Percentiles rank a stretch among this genome's conserved stretches.
These are phyloP conservation scores for Xylaria sp. DNA, from an alignment of 2,329 filamentous ascomycete species.

Conservation along the genomic window DNA sequence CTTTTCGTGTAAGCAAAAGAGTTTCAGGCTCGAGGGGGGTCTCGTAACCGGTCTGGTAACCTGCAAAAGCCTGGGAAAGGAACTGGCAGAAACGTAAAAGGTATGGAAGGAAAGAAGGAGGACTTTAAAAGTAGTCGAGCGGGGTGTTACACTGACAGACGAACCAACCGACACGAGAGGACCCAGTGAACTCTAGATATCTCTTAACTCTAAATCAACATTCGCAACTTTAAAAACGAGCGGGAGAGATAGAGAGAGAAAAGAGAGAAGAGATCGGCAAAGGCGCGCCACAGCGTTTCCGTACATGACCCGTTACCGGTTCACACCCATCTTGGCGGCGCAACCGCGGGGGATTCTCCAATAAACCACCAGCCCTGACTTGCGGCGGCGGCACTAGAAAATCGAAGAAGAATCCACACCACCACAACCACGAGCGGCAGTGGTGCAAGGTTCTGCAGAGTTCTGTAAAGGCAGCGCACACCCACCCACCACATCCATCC, in stretches of 20 bases:
- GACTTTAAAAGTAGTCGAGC: background rate
- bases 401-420: conserved; percentile 21
- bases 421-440: conserved; percentile 22
- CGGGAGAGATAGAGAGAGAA: background rate
- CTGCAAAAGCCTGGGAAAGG: background rate
- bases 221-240: too few species aligned
- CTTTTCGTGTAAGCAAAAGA: background rate
- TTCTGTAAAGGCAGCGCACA: background rate
- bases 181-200: background rate
- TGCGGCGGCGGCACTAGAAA: background rate
- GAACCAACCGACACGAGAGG: background rate
- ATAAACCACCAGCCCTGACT: background rate
- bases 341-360: conserved; percentile 11
- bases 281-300: conserved; percentile 18
- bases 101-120: background rate
- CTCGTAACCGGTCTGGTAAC: background rate
- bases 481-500: background rate
- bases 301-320: conserved; percentile 19
- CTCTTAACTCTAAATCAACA: background rate
- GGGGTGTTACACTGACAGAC: conserved; percentile 9
- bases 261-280: conserved; percentile 27
- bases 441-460: background rate
- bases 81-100: background rate
- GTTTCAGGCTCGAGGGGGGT: background rate
- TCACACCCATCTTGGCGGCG: conserved; percentile 20